phyloP scores from a whole-genome alignment of 257 asterid species.

The Craterostigma plantagineum region DNA sequence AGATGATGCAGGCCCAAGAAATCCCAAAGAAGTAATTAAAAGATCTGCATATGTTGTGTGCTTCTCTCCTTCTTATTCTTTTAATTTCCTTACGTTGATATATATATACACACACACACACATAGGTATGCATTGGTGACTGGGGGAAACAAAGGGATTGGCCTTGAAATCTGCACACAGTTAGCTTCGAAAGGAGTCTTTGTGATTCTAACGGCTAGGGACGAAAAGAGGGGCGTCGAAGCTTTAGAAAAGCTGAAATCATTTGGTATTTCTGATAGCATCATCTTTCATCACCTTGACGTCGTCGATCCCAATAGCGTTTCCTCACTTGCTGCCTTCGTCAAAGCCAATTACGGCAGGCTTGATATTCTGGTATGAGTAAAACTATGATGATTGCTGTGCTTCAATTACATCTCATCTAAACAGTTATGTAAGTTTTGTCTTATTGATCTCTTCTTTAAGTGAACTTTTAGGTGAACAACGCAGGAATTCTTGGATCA shows the following conservation, averaged over 20 bases:
- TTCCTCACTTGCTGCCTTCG: neutral
- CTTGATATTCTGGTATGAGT: constrained; percentile 1
- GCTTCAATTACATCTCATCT: no score
- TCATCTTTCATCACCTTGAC: constrained; percentile 1
- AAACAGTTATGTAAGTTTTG: no score
- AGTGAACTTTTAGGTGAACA: constrained; percentile 37
- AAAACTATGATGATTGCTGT: no score
- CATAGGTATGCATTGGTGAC: neutral
- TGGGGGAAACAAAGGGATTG: constrained; percentile 2
- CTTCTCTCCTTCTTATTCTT: no score
- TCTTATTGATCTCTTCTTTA: no score
- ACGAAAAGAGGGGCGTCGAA: neutral
- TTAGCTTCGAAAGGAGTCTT: neutral
- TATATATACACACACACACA: no score
- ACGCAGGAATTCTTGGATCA: constrained; percentile 24
- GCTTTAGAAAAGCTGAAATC: neutral
- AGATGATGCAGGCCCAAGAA: no score
- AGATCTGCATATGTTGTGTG: no score
- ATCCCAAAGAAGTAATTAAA: no score
- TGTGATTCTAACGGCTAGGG: neutral
- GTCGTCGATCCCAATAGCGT: neutral
- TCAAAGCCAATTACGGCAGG: neutral
- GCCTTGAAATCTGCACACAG: constrained; percentile 1
- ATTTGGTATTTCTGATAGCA: neutral
- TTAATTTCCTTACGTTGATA: no score